A percentile compares a stretch with the other conserved stretches of the same genome.
Evolutionary conservation across 2,329 filamentous ascomycete genomes (phyloP).

Genomic region (Aphanocladium album): DNA sequence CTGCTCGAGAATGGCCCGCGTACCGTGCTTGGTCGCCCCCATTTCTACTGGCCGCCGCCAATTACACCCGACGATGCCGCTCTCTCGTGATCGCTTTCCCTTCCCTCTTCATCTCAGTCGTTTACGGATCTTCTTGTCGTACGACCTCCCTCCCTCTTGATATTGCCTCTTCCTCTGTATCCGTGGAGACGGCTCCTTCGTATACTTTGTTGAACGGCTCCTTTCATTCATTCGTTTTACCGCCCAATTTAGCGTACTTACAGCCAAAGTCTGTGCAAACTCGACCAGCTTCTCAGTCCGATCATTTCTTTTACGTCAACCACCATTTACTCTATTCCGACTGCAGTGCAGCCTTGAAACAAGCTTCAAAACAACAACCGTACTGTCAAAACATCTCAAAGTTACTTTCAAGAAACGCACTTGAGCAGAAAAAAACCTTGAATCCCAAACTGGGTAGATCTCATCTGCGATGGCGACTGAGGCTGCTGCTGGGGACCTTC

Average conservation of each 20-base stretch:
- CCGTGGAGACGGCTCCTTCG: conserved; percentile 5
- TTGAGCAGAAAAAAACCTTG: not conserved
- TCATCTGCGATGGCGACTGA: conserved; percentile 16
- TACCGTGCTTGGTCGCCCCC: not conserved
- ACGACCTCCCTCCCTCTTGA: not conserved
- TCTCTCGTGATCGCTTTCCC: not conserved
- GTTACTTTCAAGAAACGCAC: not conserved
- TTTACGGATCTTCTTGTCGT: conserved; percentile 1
- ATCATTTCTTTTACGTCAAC: not conserved
- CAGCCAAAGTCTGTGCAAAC: not conserved
- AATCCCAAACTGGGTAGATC: not conserved
- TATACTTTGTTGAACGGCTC: not conserved
- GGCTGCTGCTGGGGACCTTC: conserved; percentile 15
- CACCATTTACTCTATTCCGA: not conserved
- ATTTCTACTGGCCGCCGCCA: not conserved
- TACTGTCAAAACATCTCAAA: not conserved
- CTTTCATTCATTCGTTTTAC: not conserved
- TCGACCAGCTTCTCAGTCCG: not conserved
- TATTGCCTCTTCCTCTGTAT: not conserved
- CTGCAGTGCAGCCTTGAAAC: not conserved
- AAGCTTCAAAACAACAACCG: not conserved
- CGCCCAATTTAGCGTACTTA: not conserved
- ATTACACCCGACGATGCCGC: not conserved
- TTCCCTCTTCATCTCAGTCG: not conserved
- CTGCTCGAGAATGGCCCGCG: not conserved